These are phyloP conservation scores for Tagetes patula DNA, from an alignment of 129 eudicot species.

Conservation along the genomic window DNA sequence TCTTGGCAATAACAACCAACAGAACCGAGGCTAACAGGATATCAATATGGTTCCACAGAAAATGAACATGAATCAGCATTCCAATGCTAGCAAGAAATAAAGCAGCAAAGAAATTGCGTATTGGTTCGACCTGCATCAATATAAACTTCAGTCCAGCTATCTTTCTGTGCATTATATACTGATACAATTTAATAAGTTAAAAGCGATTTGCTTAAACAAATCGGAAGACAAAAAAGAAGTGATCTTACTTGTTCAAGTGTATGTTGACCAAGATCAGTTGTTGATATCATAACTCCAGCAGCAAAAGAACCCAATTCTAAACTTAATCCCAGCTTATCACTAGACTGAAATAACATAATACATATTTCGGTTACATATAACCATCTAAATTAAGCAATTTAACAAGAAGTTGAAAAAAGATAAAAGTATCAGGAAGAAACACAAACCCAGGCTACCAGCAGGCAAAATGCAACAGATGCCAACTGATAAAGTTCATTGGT, in stretches of 20 bases:
- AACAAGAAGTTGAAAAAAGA: slow-evolving; percentile 1
- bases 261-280: slow-evolving; percentile 98
- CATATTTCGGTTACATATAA: slow-evolving; percentile 16
- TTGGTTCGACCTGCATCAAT: slow-evolving; percentile 85
- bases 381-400: background rate
- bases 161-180: background rate
- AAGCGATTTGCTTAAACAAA: slow-evolving; percentile 2
- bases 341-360: slow-evolving; percentile 60
- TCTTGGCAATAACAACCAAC: slow-evolving; percentile 77
- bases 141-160: slow-evolving; percentile 17
- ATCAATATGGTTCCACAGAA: slow-evolving; percentile 97
- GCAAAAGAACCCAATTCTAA: slow-evolving; percentile 98
- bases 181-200: background rate
- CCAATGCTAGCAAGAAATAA: slow-evolving; percentile 97
- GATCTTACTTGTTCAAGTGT: slow-evolving; percentile 91
- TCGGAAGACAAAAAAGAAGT: slow-evolving; percentile 18
- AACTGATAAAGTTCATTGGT: slow-evolving; percentile 96
- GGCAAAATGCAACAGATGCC: slow-evolving; percentile 97
- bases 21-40: slow-evolving; percentile 90
- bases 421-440: slow-evolving; percentile 14
- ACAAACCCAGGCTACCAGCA: slow-evolving; percentile 97
- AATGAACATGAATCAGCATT: slow-evolving; percentile 98
- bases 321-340: slow-evolving; percentile 97
- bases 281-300: slow-evolving; percentile 99
- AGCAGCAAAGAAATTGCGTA: slow-evolving; percentile 99